Conservation (phyloP, 140 eudicot species). For the Senecio squalidus region DNA sequence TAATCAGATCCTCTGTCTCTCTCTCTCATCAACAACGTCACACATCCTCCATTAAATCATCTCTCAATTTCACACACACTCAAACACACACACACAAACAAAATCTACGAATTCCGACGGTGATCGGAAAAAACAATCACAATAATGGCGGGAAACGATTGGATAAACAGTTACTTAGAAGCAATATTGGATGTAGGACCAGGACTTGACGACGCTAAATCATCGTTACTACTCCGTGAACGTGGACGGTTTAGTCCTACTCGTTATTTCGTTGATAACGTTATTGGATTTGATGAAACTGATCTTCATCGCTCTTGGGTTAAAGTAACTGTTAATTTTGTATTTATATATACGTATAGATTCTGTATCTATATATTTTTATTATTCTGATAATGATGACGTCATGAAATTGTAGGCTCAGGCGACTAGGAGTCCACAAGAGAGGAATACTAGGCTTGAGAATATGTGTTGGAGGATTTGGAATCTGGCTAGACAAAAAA, state of each 20-base stretch:
- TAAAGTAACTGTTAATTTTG: conserved; percentile 28
- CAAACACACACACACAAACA: neutral
- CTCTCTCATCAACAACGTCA: conserved; percentile 20
- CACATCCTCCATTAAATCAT: neutral
- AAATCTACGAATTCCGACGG: neutral
- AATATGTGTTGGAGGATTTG: conserved; percentile 99
- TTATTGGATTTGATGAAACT: conserved; percentile 93
- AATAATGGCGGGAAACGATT: conserved; percentile 96
- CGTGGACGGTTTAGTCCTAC: conserved; percentile 96
- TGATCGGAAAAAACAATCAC: neutral
- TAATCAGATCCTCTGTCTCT: conserved; percentile 31
- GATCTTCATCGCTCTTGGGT: conserved; percentile 99
- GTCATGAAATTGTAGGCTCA: conserved; percentile 50
- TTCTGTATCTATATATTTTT: neutral
- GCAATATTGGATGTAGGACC: conserved; percentile 97
- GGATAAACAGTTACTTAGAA: conserved; percentile 97
- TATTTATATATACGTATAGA: neutral
- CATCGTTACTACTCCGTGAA: conserved; percentile 83
- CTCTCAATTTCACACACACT: conserved; percentile 1
- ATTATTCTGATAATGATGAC: neutral
- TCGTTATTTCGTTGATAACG: conserved; percentile 94
- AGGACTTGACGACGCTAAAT: conserved; percentile 65
- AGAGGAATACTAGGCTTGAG: conserved; percentile 97
- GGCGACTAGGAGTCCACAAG: conserved; percentile 97
- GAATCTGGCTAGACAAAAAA: conserved; percentile 99